These are phyloP conservation scores for Parsonsia alboflavescens DNA, from an alignment of 257 asterid genomes.

Conservation along the genomic window DNA sequence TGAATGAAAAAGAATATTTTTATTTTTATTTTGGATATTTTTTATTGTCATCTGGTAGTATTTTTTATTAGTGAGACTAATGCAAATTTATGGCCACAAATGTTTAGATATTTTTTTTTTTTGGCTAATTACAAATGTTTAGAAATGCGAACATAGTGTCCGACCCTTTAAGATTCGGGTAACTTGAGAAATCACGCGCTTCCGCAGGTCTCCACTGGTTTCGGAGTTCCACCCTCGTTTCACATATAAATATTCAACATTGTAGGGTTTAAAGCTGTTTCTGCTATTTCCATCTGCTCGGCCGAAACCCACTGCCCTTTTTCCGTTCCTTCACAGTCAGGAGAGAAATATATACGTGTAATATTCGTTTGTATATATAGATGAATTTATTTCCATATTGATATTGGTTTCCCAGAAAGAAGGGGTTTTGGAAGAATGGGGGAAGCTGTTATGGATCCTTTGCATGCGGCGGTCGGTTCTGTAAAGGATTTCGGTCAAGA, in stretches of 20 bases:
- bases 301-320: constrained; percentile 15
- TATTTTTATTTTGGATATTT: too few relatives aligned
- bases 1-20: too few relatives aligned
- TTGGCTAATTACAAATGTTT: too few relatives aligned
- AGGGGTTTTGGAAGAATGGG: constrained; percentile 11
- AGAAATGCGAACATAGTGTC: too few relatives aligned
- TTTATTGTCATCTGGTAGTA: too few relatives aligned
- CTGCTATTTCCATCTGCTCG: background rate
- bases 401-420: background rate
- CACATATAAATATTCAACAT: background rate
- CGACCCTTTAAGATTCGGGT: too few relatives aligned
- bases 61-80: too few relatives aligned
- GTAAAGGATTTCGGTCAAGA: constrained; percentile 9
- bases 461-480: constrained; percentile 16
- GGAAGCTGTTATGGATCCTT: constrained; percentile 12
- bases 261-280: constrained; percentile 25
- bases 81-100: too few relatives aligned
- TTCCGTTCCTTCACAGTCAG: background rate
- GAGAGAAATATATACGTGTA: too few relatives aligned
- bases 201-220: too few relatives aligned
- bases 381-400: background rate
- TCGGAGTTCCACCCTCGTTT: background rate
- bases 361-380: background rate
- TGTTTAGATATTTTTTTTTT: too few relatives aligned
- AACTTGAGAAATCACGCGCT: background rate